phyloP scores from a whole-genome alignment of 106 monocot genomes.

The Hemerocallis citrina region DNA sequence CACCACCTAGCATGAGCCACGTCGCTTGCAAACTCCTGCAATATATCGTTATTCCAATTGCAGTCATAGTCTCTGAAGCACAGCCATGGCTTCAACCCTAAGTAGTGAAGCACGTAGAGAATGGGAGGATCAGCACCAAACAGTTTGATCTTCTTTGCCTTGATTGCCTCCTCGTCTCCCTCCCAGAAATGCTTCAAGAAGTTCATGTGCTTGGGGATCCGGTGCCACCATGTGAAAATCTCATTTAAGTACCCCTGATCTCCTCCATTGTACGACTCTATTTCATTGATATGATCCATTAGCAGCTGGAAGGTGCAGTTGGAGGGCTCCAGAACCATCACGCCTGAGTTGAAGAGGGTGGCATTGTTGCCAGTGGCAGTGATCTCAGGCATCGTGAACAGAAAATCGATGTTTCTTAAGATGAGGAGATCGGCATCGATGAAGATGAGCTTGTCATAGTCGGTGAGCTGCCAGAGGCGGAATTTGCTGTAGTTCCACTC shows the following conservation, averaged over 20 bases:
- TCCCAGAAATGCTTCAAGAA: slow-evolving; percentile 77
- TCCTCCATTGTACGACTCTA: slow-evolving; percentile 72
- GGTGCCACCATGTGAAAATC: slow-evolving; percentile 81
- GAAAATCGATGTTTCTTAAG: slow-evolving; percentile 57
- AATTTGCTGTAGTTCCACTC: slow-evolving; percentile 95
- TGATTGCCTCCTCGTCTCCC: slow-evolving; percentile 46
- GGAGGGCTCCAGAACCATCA: slow-evolving; percentile 75
- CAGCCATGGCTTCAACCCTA: slow-evolving; percentile 54
- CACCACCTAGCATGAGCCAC: slow-evolving; percentile 53
- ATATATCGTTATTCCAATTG: slow-evolving; percentile 27
- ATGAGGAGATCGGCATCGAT: slow-evolving; percentile 71
- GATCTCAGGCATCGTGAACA: slow-evolving; percentile 66
- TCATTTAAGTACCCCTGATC: slow-evolving; percentile 79
- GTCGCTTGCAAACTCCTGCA: slow-evolving; percentile 58
- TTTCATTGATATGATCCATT: slow-evolving; percentile 62
- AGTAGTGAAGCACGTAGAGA: slow-evolving; percentile 50
- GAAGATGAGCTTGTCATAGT: slow-evolving; percentile 71
- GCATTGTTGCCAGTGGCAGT: slow-evolving; percentile 65
- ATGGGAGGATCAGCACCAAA: slow-evolving; percentile 42
- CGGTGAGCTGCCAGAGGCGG: slow-evolving; percentile 75
- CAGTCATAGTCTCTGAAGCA: slow-evolving; percentile 37
- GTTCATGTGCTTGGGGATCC: slow-evolving; percentile 71
- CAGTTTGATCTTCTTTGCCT: slow-evolving; percentile 33
- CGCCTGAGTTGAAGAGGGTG: slow-evolving; percentile 68
- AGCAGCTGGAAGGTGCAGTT: slow-evolving; percentile 61